phyloP scores from a whole-genome alignment of 805 yeast species.

The Wickerhamiella nectarea region DNA sequence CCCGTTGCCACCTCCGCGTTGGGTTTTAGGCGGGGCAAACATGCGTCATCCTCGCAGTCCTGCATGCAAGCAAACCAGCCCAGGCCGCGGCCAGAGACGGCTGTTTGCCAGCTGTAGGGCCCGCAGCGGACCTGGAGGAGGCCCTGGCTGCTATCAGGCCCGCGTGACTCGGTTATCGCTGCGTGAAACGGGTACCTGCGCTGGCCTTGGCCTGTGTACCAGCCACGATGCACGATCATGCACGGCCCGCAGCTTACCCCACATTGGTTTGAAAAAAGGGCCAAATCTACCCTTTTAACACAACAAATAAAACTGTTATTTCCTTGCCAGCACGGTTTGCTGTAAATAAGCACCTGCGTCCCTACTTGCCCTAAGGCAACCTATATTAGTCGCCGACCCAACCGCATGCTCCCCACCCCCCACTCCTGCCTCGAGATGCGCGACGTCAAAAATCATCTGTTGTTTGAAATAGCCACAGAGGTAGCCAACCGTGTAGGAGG shows the following conservation, averaged over 20 bases:
- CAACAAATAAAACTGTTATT: neutral
- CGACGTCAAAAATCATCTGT: constrained; percentile 73
- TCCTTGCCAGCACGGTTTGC: neutral
- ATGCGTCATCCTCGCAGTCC: neutral
- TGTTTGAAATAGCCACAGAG: constrained; percentile 92
- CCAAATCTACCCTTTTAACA: neutral
- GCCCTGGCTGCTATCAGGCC: no score
- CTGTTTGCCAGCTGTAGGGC: neutral
- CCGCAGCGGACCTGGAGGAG: no score
- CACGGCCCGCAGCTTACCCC: neutral
- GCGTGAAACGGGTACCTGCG: no score
- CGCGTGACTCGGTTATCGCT: no score
- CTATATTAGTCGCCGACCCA: neutral
- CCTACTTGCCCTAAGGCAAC: neutral
- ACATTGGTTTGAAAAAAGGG: neutral
- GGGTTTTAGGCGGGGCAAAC: neutral
- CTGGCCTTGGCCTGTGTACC: no score
- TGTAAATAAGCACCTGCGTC: neutral
- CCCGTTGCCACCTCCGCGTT: neutral
- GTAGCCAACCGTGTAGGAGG: constrained; percentile 98
- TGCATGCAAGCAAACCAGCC: neutral
- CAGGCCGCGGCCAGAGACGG: neutral
- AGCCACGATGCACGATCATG: no score
- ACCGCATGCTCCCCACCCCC: constrained; percentile 1
- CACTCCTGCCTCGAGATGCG: constrained; percentile 30